phyloP scores from a whole-genome alignment of 441 rosid genomes.

The Corymbia calophylla region DNA sequence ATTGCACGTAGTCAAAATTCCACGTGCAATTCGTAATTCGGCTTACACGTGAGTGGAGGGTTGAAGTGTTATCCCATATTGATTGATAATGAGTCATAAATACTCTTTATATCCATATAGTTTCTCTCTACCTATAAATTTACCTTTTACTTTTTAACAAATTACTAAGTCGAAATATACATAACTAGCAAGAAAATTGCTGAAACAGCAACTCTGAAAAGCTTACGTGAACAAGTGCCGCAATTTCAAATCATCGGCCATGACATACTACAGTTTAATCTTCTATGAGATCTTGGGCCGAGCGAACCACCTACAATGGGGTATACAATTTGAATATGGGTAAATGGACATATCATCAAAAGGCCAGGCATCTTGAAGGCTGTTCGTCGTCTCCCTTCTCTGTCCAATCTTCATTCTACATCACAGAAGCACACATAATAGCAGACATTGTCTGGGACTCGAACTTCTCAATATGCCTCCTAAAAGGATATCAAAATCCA shows the following conservation, averaged over 20 bases:
- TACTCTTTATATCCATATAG: too few relatives aligned
- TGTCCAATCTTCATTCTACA: background rate
- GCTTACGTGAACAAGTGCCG: background rate
- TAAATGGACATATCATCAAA: background rate
- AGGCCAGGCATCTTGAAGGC: background rate
- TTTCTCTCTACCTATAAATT: too few relatives aligned
- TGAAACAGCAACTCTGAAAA: background rate
- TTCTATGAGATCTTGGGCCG: background rate
- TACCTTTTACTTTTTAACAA: too few relatives aligned
- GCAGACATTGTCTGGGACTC: background rate
- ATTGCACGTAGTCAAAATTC: too few relatives aligned
- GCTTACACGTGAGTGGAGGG: too few relatives aligned
- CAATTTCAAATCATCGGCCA: background rate
- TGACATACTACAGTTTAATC: background rate
- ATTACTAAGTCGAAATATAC: background rate
- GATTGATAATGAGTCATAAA: too few relatives aligned
- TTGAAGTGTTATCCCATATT: too few relatives aligned
- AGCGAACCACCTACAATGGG: background rate
- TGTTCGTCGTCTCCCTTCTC: background rate
- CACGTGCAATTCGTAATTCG: too few relatives aligned
- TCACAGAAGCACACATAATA: background rate
- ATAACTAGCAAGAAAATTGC: background rate
- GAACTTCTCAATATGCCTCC: background rate
- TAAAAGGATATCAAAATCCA: background rate
- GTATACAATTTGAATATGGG: background rate